These are phyloP conservation scores for Hawksworthiomyces lignivorus DNA, from an alignment of 2,329 filamentous ascomycete species.

Conservation along the genomic window DNA sequence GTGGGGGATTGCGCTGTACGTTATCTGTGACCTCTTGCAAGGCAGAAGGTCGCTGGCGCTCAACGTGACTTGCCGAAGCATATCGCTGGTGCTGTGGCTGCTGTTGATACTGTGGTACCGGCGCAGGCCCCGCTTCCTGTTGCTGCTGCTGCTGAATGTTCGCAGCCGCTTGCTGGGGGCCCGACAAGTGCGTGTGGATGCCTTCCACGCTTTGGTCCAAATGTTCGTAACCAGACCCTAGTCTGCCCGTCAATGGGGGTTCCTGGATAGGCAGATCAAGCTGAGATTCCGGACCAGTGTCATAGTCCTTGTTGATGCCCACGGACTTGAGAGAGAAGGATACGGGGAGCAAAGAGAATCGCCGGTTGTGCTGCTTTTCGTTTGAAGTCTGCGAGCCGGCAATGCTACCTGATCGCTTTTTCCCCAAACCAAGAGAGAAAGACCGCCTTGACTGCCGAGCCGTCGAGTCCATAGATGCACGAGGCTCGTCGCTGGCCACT, in stretches of 20 bases:
- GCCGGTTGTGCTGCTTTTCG: conserved; percentile 47
- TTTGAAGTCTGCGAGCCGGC: conserved; percentile 46
- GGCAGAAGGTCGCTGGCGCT: conserved; percentile 16
- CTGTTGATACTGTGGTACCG: conserved; percentile 8
- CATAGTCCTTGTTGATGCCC: conserved; percentile 48
- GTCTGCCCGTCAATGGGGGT: conserved; percentile 18
- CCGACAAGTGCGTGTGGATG: conserved; percentile 25
- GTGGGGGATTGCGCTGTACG: conserved; percentile 32
- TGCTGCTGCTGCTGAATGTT: conserved; percentile 12
- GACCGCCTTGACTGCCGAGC: conserved; percentile 54
- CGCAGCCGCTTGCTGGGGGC: conserved; percentile 21
- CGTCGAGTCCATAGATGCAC: conserved; percentile 60
- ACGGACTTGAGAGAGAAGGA: conserved; percentile 60
- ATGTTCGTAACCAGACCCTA: too few species aligned
- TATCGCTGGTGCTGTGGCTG: conserved; percentile 20
- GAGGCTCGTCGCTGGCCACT: conserved; percentile 26
- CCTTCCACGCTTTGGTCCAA: conserved; percentile 20
- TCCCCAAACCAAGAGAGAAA: conserved; percentile 60
- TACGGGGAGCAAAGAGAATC: conserved; percentile 63
- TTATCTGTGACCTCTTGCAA: conserved; percentile 32
- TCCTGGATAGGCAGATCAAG: conserved; percentile 47
- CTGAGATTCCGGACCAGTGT: conserved; percentile 42
- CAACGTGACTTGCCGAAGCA: conserved; percentile 5
- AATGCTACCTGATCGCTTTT: conserved; percentile 64
- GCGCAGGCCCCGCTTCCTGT: conserved; percentile 22